Conservation (phyloP, 2,329 filamentous ascomycete genomes). For the Diaporthe vaccinii region DNA sequence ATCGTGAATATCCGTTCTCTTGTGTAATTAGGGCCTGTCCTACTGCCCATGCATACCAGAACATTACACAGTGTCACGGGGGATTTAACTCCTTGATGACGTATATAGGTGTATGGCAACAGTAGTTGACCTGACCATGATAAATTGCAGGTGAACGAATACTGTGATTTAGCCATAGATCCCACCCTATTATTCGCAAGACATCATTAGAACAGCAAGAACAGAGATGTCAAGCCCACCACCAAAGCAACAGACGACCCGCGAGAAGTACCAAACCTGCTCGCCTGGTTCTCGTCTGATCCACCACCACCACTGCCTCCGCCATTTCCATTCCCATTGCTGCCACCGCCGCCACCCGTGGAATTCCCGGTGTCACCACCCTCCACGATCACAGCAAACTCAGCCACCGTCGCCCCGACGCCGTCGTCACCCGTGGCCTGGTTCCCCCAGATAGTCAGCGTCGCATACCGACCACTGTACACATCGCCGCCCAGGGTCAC, state of each 20-base stretch:
- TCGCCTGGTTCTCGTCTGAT: background rate
- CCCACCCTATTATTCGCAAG: fast-evolving
- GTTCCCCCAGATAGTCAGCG: constrained; percentile 38
- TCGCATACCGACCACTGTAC: constrained; percentile 37
- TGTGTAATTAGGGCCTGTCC: too few species aligned
- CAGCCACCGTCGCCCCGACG: constrained; percentile 35
- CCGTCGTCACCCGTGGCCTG: constrained; percentile 36
- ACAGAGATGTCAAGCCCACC: background rate
- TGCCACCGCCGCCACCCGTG: background rate
- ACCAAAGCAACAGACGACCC: background rate
- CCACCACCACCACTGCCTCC: background rate
- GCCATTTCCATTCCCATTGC: background rate
- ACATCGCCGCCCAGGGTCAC: constrained; percentile 32
- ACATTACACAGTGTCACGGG: too few species aligned
- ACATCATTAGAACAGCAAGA: background rate
- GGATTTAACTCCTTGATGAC: background rate
- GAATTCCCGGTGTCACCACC: background rate
- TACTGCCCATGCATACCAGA: too few species aligned
- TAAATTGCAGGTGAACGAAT: background rate
- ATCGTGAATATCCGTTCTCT: too few species aligned
- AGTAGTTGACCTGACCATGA: background rate
- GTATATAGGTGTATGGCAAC: background rate
- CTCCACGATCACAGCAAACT: constrained; percentile 37
- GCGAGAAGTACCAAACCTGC: background rate
- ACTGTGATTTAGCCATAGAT: background rate